A percentile compares a stretch with the other conserved stretches of the same genome.
Evolutionary conservation across 306 rosid species (phyloP).

Genomic region (Cucurbita argyrosperma): DNA sequence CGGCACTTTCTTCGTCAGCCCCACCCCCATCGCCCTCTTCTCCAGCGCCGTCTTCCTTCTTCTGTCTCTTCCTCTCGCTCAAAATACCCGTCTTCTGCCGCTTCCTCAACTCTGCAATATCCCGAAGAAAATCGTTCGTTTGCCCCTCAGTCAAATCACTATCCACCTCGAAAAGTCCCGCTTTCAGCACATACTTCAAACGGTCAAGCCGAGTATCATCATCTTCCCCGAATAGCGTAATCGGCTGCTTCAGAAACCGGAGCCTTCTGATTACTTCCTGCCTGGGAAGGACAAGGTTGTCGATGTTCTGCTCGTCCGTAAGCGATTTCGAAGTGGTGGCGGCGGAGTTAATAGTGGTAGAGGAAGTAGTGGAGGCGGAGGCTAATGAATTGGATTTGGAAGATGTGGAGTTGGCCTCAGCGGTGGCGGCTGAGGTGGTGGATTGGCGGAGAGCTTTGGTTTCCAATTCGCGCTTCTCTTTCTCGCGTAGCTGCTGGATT

Average conservation of each 20-base stretch:
- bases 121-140: conserved; percentile 84
- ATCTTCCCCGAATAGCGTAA: conserved; percentile 90
- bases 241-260: conserved; percentile 78
- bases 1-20: conserved; percentile 62
- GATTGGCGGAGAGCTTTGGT: conserved; percentile 57
- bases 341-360: conserved; percentile 20
- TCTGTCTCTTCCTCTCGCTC: conserved; percentile 77
- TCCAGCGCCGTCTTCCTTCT: conserved; percentile 41
- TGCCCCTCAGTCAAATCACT: conserved; percentile 97
- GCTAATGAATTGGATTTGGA: conserved; percentile 8
- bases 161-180: conserved; percentile 79
- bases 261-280: conserved; percentile 85
- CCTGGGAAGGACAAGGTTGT: conserved; percentile 64
- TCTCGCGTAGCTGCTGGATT: conserved; percentile 78
- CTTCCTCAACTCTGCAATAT: conserved; percentile 85
- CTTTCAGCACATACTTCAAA: conserved; percentile 63
- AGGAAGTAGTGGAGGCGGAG: conserved; percentile 16
- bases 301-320: conserved; percentile 63
- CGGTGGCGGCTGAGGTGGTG: conserved; percentile 16
- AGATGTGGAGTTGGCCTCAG: conserved; percentile 3
- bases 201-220: conserved; percentile 76
- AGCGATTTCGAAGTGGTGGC: conserved; percentile 34
- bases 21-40: conserved; percentile 76
- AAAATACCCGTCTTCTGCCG: conserved; percentile 84
- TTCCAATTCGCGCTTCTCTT: conserved; percentile 83